Evolutionary conservation across 2,329 filamentous ascomycete genomes (phyloP).

Genomic region (Myriosclerotinia curreyana): DNA sequence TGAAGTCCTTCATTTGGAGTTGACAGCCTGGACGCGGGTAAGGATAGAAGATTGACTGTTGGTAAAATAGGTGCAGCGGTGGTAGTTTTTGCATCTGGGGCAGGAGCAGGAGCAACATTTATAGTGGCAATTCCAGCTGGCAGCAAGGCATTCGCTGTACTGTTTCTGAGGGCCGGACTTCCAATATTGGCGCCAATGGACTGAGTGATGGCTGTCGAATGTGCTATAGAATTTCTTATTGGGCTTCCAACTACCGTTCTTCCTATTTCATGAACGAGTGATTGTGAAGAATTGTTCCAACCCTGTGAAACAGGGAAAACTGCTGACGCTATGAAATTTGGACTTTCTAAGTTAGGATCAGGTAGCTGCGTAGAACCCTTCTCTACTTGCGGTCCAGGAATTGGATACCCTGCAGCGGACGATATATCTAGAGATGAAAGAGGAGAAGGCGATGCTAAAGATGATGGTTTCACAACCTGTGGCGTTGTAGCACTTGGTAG

Average conservation of each 20-base stretch:
- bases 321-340: background rate
- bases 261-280: conserved; percentile 2
- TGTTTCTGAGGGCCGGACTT: conserved; percentile 10
- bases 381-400: background rate
- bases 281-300: conserved; percentile 9
- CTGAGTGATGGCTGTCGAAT: conserved; percentile 7
- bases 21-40: background rate
- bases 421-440: background rate
- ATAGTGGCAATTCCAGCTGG: background rate
- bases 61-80: background rate
- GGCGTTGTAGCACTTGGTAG: background rate
- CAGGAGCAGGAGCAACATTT: background rate
- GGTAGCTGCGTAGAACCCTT: conserved; percentile 1
- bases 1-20: background rate
- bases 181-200: background rate
- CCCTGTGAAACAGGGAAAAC: background rate
- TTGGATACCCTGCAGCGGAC: background rate
- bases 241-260: background rate
- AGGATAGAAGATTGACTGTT: background rate
- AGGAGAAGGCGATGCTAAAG: background rate
- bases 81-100: background rate
- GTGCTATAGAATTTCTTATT: background rate
- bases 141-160: background rate
- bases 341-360: background rate
- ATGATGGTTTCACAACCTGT: background rate